phyloP scores from a whole-genome alignment of 768 basidiomycete species.

The Auricularia auricula-judae region DNA sequence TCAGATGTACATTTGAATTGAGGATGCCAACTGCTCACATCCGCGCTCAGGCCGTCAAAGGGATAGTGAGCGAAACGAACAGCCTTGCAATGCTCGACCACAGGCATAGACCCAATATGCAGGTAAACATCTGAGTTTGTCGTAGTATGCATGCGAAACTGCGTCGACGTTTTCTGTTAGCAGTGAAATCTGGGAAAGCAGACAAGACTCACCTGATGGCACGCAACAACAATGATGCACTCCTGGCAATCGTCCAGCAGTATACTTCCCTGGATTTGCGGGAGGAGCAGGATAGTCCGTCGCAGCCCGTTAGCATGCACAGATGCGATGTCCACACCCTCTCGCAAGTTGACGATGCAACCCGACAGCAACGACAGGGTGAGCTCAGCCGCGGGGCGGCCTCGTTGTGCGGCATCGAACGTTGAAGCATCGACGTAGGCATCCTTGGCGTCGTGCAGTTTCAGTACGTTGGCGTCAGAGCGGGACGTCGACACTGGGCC shows the following conservation, averaged over 20 bases:
- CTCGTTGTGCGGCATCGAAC: conserved; percentile 20
- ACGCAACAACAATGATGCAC: conserved; percentile 59
- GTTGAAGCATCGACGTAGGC: background rate
- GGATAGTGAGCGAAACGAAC: conserved; percentile 64
- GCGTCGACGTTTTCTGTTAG: background rate
- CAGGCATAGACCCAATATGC: conserved; percentile 54
- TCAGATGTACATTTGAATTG: background rate
- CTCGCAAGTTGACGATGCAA: conserved; percentile 61
- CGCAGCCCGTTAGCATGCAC: conserved; percentile 53
- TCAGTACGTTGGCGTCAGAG: conserved; percentile 1
- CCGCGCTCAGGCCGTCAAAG: conserved; percentile 3
- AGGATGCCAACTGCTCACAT: background rate
- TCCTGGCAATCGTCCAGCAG: conserved; percentile 52
- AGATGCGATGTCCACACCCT: conserved; percentile 32
- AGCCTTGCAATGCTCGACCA: conserved; percentile 62
- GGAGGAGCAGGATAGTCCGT: conserved; percentile 55
- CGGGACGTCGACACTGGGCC: background rate
- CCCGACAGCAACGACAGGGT: conserved; percentile 30
- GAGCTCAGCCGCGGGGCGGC: conserved; percentile 25
- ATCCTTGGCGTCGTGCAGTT: background rate
- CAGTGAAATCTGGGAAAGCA: background rate
- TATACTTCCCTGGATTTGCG: conserved; percentile 56
- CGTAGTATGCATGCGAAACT: conserved; percentile 88
- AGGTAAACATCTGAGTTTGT: conserved; percentile 53
- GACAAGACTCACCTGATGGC: conserved; percentile 57